phyloP scores from a whole-genome alignment of 768 basidiomycete genomes.

The Leucosporidium yakuticum region DNA sequence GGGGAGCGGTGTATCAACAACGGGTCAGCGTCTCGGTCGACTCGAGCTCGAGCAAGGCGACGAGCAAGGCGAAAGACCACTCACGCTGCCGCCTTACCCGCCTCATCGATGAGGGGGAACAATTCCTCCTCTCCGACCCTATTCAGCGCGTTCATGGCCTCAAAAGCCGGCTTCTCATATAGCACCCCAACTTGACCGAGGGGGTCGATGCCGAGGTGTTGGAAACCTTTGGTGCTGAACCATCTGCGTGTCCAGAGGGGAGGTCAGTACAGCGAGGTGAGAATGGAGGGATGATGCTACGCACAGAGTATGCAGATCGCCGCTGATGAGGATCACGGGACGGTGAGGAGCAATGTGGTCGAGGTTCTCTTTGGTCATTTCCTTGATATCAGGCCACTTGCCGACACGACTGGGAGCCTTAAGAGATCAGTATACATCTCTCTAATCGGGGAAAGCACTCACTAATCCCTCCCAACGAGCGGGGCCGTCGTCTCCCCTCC shows the following conservation, averaged over 20 bases:
- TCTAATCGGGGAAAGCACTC: no score
- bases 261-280: no score
- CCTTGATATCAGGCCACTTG: conserved; percentile 30
- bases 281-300: no score
- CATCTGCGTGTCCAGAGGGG: no score
- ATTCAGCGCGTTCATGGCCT: conserved; percentile 23
- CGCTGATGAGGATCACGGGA: conserved; percentile 33
- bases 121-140: conserved; percentile 25
- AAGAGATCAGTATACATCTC: no score
- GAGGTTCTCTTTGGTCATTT: conserved; percentile 11
- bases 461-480: conserved; percentile 18
- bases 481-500: not conserved
- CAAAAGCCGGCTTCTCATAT: conserved; percentile 34
- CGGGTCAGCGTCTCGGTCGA: no score
- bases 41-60: no score
- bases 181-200: conserved; percentile 31
- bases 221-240: conserved; percentile 28
- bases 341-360: conserved; percentile 20
- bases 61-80: no score
- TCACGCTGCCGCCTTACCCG: conserved; percentile 35
- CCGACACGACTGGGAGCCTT: no score
- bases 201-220: conserved; percentile 22
- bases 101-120: conserved; percentile 25
- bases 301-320: conserved; percentile 36
- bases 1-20: no score